Conservation (phyloP, 441 rosid species). For the Brassica hybrid region DNA sequence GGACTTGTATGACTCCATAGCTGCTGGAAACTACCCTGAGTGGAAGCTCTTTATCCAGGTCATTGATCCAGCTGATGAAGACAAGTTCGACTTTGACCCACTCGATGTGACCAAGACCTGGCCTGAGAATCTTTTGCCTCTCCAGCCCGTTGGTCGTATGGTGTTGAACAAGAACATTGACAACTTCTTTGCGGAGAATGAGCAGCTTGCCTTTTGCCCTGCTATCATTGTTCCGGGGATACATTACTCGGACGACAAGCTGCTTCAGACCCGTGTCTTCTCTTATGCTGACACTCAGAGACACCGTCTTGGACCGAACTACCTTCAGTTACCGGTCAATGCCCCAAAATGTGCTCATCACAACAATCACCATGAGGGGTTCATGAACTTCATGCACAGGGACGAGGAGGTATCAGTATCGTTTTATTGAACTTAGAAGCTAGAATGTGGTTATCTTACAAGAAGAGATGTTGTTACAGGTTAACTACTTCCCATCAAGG, state of each 20-base stretch:
- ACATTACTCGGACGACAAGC: constrained; percentile 86
- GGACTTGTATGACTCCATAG: constrained; percentile 78
- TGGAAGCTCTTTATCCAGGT: constrained; percentile 93
- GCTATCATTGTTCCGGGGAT: constrained; percentile 88
- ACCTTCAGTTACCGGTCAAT: too few relatives aligned
- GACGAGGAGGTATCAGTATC: too few relatives aligned
- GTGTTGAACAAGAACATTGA: constrained; percentile 98
- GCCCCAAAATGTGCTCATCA: too few relatives aligned
- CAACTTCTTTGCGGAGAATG: constrained; percentile 96
- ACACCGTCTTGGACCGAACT: too few relatives aligned
- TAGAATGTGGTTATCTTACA: background rate
- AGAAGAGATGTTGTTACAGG: background rate
- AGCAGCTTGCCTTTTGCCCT: constrained; percentile 92
- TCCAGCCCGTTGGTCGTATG: constrained; percentile 94
- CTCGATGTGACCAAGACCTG: constrained; percentile 95
- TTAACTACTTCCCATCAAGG: constrained; percentile 89
- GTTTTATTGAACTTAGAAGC: background rate
- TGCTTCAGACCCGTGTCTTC: constrained; percentile 60
- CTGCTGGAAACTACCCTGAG: constrained; percentile 92
- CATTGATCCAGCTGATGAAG: constrained; percentile 88
- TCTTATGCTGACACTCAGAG: too few relatives aligned
- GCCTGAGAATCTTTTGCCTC: constrained; percentile 95
- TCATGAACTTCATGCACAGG: too few relatives aligned
- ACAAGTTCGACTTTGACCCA: constrained; percentile 87
- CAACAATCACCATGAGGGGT: too few relatives aligned